Evolutionary conservation across 495 filamentous ascomycete species (phyloP).

Genomic region (Sordaria brevicollis): DNA sequence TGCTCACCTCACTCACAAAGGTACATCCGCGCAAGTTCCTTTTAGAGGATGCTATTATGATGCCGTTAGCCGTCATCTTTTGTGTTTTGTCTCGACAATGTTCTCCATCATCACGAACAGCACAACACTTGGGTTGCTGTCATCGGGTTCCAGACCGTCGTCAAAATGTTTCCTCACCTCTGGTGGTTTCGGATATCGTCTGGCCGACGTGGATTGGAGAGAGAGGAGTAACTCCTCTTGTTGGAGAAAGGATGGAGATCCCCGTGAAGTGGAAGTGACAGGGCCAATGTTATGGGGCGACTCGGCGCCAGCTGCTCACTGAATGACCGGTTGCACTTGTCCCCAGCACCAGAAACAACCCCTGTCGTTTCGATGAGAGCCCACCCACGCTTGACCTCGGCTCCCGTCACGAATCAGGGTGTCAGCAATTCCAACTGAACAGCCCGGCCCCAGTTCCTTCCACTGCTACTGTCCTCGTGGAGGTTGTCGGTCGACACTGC

Average conservation of each 20-base stretch:
- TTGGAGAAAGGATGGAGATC: not conserved
- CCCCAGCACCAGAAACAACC: not conserved
- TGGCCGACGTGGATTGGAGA: not conserved
- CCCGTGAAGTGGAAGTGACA: not conserved
- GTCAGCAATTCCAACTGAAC: conserved; percentile 34
- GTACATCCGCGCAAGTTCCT: not conserved
- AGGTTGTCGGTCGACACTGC: not conserved
- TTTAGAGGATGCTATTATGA: not conserved
- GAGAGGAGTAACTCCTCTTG: not conserved
- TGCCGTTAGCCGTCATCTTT: not conserved
- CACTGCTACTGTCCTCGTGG: conserved; percentile 14
- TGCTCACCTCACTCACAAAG: no score
- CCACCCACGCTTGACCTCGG: conserved; percentile 22
- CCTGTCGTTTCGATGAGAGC: not conserved
- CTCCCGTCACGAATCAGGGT: conserved; percentile 40
- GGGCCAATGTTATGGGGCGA: not conserved
- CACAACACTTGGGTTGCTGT: not conserved
- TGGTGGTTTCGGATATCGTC: not conserved
- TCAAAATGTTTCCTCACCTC: not conserved
- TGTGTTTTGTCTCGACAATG: not conserved
- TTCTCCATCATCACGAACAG: not conserved
- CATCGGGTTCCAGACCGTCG: not conserved
- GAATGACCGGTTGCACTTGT: not conserved
- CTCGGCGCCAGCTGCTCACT: not conserved
- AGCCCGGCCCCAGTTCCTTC: conserved; percentile 8